Base-by-base conservation (phyloP, 1,139 yeast species). In the Geotrichum fermentans region DNA sequence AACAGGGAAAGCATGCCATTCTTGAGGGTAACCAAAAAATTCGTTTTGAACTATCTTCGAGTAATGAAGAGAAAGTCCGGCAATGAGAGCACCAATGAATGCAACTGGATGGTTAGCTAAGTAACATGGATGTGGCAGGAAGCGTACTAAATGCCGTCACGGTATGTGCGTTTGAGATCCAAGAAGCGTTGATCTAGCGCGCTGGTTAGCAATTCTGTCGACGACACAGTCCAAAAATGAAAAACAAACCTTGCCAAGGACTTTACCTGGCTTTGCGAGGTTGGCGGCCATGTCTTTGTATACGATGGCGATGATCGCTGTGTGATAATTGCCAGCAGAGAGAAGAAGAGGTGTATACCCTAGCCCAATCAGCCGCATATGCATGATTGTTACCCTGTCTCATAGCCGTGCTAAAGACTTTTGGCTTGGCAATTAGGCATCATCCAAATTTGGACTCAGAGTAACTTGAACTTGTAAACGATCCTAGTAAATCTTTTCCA, bases 1-100 rank as follows among this genome's bases (percentile, higher is more conserved):
- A 24, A 6, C 8, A 11, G 16, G n/a, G 13, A 6, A 10, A 16
- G 21, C 56, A 17, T 40, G 55, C 98, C 98, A 92, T 68, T 92
- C 98, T 52, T 89, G 94, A 1, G 98, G 98, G 63, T 87, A 92
- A 0, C 96, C 95, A 62, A 73, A 90, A 55, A 80, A 79, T 40
- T 92, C 83, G 65, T 92, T 92, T 60, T 82, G 74, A 11, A 92
- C 96, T 61, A 92, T 92, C 65, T 92, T 90, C 53, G 83, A 72
- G 65, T 82, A 89, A 66, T 89, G 97, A 17, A 89, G 73, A 52
- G 72, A 71, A 56, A 79, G 78, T 3, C 96, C 97, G 34, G 85
- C 80, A 0, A 74, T 65, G 32, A 89, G 73, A 1, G 97, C 96
- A 0, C 81, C 77, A 5, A 83, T 44, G 61, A 89, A 89, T 1